Evolutionary conservation across 257 asterid species (phyloP).

Genomic region (Plectranthus barbatus): DNA sequence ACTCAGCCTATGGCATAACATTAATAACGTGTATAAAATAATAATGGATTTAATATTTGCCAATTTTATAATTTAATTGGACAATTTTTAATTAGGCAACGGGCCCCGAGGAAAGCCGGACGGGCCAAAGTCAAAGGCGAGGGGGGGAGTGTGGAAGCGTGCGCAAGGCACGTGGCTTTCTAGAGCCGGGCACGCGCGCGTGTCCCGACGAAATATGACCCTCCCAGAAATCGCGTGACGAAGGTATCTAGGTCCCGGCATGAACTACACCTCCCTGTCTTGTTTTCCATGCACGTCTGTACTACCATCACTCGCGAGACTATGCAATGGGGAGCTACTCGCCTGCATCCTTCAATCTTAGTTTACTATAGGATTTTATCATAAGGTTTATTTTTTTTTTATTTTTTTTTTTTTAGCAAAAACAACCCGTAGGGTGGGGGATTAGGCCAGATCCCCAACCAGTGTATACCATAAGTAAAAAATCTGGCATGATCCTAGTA

Average conservation of each 20-base stretch:
- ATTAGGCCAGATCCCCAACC: too few species aligned
- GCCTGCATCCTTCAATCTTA: too few species aligned
- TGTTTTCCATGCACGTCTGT: not conserved
- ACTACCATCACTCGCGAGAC: not conserved
- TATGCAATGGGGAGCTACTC: too few species aligned
- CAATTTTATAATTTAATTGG: not conserved
- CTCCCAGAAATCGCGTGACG: constrained; percentile 13
- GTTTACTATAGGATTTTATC: too few species aligned
- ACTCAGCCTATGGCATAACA: not conserved
- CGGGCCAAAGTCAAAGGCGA: constrained; percentile 19
- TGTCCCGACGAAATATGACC: constrained; percentile 8
- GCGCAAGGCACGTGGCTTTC: constrained; percentile 21
- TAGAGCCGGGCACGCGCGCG: constrained; percentile 17
- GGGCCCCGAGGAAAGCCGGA: not conserved
- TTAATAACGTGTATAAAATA: not conserved
- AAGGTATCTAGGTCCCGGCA: constrained; percentile 8
- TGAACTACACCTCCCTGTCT: constrained; percentile 13
- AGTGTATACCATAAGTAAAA: too few species aligned
- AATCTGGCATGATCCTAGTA: too few species aligned
- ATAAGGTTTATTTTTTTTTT: too few species aligned
- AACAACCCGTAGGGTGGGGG: too few species aligned
- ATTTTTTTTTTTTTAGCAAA: too few species aligned
- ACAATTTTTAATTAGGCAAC: not conserved
- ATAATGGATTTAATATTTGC: not conserved
- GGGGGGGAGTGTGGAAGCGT: constrained; percentile 17